Evolutionary conservation across 2,329 filamentous ascomycete species (phyloP).

Genomic region (Colletotrichum tropicicola): DNA sequence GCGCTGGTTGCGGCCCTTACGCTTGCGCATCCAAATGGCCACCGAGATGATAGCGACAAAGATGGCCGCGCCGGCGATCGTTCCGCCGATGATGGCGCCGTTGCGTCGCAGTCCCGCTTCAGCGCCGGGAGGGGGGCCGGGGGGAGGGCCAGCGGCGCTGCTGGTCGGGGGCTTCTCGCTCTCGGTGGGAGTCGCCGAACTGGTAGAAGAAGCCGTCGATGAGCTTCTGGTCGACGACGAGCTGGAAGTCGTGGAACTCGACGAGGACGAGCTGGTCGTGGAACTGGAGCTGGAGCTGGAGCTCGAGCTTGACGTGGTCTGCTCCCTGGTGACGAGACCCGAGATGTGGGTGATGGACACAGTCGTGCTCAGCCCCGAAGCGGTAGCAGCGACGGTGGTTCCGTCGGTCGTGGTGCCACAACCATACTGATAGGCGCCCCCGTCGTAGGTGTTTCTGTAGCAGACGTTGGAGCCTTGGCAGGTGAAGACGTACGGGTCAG

Average conservation of each 20-base stretch:
- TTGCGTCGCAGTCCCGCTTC: conserved; percentile 37
- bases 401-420: conserved; percentile 61
- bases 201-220: conserved; percentile 3
- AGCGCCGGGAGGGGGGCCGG: conserved; percentile 37
- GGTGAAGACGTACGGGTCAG: conserved; percentile 66
- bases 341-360: conserved; percentile 49
- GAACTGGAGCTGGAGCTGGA: not conserved
- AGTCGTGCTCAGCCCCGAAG: conserved; percentile 49
- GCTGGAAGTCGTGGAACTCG: conserved; percentile 30
- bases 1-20: conserved; percentile 51
- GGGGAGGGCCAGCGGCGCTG: conserved; percentile 1
- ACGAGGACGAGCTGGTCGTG: not conserved
- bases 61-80: conserved; percentile 59
- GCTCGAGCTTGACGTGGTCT: conserved; percentile 11
- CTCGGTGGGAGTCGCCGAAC: conserved; percentile 28
- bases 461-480: conserved; percentile 61
- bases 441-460: conserved; percentile 64
- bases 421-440: conserved; percentile 65
- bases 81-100: conserved; percentile 63
- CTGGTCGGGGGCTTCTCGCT: conserved; percentile 28
- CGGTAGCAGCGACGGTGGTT: conserved; percentile 57
- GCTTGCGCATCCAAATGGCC: conserved; percentile 53
- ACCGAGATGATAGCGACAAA: conserved; percentile 53
- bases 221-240: conserved; percentile 6
- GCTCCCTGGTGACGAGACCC: conserved; percentile 48